Evolutionary conservation across 2,329 filamentous ascomycete genomes (phyloP), one percentile per base, ranked within the genome.

Genomic region (Penicillium brasilianum): DNA sequence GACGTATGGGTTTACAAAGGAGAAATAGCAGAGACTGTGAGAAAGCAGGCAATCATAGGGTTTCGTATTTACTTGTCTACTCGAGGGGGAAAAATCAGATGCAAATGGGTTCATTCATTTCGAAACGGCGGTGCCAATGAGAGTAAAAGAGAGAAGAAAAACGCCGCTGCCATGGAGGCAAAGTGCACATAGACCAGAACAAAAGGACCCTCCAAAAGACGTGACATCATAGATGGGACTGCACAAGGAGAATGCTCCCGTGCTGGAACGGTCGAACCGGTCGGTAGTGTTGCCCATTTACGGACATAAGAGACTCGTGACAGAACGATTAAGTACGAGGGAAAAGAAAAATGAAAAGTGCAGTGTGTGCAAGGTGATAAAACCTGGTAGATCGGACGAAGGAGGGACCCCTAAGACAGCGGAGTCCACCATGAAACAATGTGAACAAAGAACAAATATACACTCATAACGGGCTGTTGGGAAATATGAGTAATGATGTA

Each of bases 1-100:
- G 22, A 88, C 87, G 1, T 88, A 88, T 78, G 82, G 79, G 22
- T 77, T 77, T 61, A 72, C 69, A 25, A 68, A 73, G 58, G 63
- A 70, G 41, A 48, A 60, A 32, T 65, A 58, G 57, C 72, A 55
- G 58, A 68, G 34, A 36, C 49, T 37, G n/a, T 41, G 30, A 10
- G n/a, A 34, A 20, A 20, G 44, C 1, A 6, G 7, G 6, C 14
- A 5, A 30, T 18, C 25, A 43, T 6, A 8, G 9, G 14, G 13
- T 28, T 30, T 11, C 18, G 39, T 22, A 13, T 43, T 43, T 22
- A 22, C 3, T 4, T 43, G 10, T 20, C n/a, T n/a, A 37, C 8
- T 10, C 11, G 34, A 25, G 18, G 18, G 16, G 22, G 25, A 20
- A 9, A 4, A 25, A 18, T 43, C 52, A 60, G 20, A 63, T 63